Evolutionary conservation across 1,284 basidiomycete genomes (phyloP).

Genomic region (Phenoliferia sp.): DNA sequence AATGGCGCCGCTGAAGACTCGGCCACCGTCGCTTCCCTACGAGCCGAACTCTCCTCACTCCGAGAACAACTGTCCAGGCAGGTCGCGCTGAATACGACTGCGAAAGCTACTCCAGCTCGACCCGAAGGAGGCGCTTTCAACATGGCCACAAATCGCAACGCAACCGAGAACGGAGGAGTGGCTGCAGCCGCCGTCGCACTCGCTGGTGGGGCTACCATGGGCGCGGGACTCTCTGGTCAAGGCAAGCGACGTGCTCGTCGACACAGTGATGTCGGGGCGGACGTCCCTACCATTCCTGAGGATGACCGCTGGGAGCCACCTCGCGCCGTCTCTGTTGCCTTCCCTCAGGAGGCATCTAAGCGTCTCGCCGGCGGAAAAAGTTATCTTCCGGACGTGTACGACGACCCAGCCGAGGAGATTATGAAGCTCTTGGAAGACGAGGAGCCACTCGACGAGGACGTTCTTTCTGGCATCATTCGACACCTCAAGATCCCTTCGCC

Average conservation of each 20-base stretch:
- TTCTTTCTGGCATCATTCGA: slow-evolving; percentile 82
- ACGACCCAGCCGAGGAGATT: slow-evolving; percentile 92
- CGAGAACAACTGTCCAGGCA: slow-evolving; percentile 94
- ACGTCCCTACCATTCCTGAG: slow-evolving; percentile 61
- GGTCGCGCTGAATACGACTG: slow-evolving; percentile 60
- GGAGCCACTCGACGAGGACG: slow-evolving; percentile 88
- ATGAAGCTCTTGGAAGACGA: slow-evolving; percentile 88
- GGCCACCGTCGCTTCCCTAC: slow-evolving; percentile 72
- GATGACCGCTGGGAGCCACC: slow-evolving; percentile 73
- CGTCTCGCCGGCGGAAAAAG: slow-evolving; percentile 59
- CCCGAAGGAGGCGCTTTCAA: slow-evolving; percentile 48
- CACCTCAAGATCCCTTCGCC: slow-evolving; percentile 91
- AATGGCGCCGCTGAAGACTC: slow-evolving; percentile 39
- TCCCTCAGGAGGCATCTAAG: slow-evolving; percentile 69
- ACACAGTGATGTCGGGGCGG: slow-evolving; percentile 69
- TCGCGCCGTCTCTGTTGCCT: slow-evolving; percentile 85
- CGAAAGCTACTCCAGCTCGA: slow-evolving; percentile 37
- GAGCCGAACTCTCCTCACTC: slow-evolving; percentile 82
- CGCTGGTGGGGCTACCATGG: slow-evolving; percentile 7
- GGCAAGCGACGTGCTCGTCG: slow-evolving; percentile 54
- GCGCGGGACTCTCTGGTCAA: not conserved
- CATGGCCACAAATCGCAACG: slow-evolving; percentile 46
- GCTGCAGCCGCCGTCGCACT: slow-evolving; percentile 36
- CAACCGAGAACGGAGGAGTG: slow-evolving; percentile 1
- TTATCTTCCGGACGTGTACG: slow-evolving; percentile 57